Evolutionary conservation across 768 basidiomycete genomes (phyloP).

Genomic region (Lactarius trivialis): DNA sequence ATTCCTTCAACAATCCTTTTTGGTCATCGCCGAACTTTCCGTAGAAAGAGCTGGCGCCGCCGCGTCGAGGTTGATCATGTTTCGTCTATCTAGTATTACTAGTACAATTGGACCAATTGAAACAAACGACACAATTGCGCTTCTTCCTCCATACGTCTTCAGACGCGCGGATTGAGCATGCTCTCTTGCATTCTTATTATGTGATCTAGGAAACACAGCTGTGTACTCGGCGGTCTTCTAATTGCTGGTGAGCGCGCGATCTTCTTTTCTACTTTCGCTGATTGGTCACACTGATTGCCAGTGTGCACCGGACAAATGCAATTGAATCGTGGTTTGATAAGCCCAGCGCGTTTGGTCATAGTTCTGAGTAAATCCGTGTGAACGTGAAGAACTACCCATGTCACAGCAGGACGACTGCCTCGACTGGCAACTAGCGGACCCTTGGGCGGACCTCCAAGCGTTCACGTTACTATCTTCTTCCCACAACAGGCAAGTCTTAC

Average conservation of each 20-base stretch:
- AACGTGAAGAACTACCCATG: not conserved
- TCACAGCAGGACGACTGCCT: conserved; percentile 3
- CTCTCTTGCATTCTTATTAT: conserved; percentile 42
- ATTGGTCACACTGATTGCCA: not conserved
- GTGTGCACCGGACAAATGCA: not conserved
- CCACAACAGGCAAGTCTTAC: conserved; percentile 9
- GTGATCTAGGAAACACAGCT: conserved; percentile 1
- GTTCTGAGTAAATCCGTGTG: not conserved
- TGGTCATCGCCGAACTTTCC: conserved; percentile 5
- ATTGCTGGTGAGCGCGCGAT: not conserved
- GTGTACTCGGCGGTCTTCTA: not conserved
- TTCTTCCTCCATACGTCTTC: conserved; percentile 53
- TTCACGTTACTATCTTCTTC: conserved; percentile 9
- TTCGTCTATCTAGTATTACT: conserved; percentile 8
- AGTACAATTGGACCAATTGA: conserved; percentile 31
- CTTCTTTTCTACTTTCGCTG: not conserved
- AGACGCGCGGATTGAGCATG: conserved; percentile 38
- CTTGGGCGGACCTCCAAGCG: not conserved
- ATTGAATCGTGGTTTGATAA: not conserved
- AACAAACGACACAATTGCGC: conserved; percentile 39
- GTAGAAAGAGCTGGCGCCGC: not conserved
- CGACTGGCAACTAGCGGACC: not conserved
- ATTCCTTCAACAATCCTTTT: not conserved
- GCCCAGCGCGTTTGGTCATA: not conserved
- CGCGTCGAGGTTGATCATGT: conserved; percentile 10